Percentiles rank a stretch among this genome's conserved stretches.
Evolutionary conservation across 1,284 basidiomycete species (phyloP).

Genomic region (Apiotrichum montevideense): DNA sequence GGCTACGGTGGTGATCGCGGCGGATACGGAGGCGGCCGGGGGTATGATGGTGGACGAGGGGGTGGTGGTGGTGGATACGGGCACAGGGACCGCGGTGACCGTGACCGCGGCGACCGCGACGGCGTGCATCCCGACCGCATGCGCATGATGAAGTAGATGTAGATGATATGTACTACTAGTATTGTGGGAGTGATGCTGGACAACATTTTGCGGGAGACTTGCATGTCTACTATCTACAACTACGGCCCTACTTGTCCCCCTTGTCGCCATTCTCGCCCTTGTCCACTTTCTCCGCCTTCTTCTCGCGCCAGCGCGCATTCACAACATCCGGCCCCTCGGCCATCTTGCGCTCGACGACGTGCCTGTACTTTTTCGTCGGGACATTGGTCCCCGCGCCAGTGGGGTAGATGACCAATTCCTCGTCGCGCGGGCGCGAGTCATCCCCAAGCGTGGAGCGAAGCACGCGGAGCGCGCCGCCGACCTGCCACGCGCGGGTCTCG

Average conservation of each 20-base stretch:
- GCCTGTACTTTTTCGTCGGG: slow-evolving; percentile 59
- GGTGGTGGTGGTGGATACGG: background rate
- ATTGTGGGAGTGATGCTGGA: background rate
- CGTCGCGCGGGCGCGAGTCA: background rate
- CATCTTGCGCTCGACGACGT: slow-evolving; percentile 60
- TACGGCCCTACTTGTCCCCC: background rate
- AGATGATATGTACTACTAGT: slow-evolving; percentile 10
- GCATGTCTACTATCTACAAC: background rate
- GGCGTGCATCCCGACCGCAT: slow-evolving; percentile 78
- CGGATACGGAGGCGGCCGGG: slow-evolving; percentile 58
- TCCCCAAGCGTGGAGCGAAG: slow-evolving; percentile 14
- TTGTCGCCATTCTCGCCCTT: background rate
- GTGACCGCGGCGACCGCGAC: background rate
- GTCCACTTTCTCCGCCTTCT: slow-evolving; percentile 6
- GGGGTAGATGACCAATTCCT: slow-evolving; percentile 50
- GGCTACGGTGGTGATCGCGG: slow-evolving; percentile 20
- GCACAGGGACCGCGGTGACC: background rate
- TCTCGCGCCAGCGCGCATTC: slow-evolving; percentile 67
- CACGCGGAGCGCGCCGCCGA: slow-evolving; percentile 48
- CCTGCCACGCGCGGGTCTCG: slow-evolving; percentile 55
- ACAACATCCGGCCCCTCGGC: slow-evolving; percentile 63
- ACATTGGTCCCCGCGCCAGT: slow-evolving; percentile 66
- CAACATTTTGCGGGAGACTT: slow-evolving; percentile 1
- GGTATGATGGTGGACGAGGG: slow-evolving; percentile 27
- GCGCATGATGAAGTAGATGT: slow-evolving; percentile 59